Base-by-base conservation (phyloP, 371 early-diverging fungal genomes). In the Cladochytrium tenue region DNA sequence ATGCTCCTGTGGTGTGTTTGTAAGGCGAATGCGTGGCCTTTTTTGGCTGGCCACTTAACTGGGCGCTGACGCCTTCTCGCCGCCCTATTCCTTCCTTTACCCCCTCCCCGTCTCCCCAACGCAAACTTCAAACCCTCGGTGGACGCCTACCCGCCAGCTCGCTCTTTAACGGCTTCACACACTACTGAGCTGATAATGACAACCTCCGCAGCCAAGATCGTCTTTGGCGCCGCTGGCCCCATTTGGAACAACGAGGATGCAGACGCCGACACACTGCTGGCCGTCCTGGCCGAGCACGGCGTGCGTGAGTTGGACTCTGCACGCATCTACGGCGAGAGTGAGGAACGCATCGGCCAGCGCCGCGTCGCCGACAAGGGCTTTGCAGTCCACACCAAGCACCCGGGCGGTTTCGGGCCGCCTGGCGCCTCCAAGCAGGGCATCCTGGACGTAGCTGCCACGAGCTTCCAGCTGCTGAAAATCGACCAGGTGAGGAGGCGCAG, bases 251-350 rank as follows among this genome's bases (percentile, higher is more conserved):
- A 43, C 43, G 13, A 7, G 43, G 43, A 43, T 20, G n/a, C n/a
- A n/a, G 20, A 43, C 20, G 43, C 20, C 13, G 13, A 7, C 43
- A 20, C 43, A 20, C 13, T 43, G 13, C 36, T 68, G 0, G 33
- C 25, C 25, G 0, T 28, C 20, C 32, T 53, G 4, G 64, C 23
- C 20, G 57, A 56, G 30, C 10, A 36, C 15, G 68, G 68, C 34
- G 30, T 62, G 57, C n/a, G 53, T 1, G 15, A 53, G 30, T 32
- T 68, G 57, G 68, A 68, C 58, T 56, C 68, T 15, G 68, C 68
- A 0, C 32, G 23, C 1, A 58, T 61, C 4, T 68, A 68, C 58
- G 68, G 68, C 0, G 7, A 31, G 26, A 63, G 63, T 53, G 68
- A 68, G 55, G 51, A 62, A 51, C 30, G 56, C 0, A 32, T 68